Evolutionary conservation across 2,329 filamentous ascomycete species (phyloP).

Genomic region (Colletotrichum tamarilloi): DNA sequence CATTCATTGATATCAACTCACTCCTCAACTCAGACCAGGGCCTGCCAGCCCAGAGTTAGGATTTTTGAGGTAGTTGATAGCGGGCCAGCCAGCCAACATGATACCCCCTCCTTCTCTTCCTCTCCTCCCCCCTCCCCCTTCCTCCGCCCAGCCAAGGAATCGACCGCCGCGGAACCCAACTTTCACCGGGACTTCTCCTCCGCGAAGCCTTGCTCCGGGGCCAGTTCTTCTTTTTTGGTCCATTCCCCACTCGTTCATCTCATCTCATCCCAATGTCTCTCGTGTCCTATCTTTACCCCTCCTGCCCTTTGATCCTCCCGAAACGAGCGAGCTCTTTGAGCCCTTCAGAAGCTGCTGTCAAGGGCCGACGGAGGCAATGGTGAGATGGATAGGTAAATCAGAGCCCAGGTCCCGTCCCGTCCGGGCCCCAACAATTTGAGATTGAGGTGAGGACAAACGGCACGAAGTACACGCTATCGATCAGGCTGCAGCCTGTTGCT

Average conservation of each 20-base stretch:
- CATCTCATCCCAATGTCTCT: neutral
- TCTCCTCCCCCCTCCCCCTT: too few relatives aligned
- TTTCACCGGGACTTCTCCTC: neutral
- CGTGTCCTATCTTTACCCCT: neutral
- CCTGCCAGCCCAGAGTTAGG: neutral
- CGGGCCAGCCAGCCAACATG: neutral
- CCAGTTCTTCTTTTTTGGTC: too few relatives aligned
- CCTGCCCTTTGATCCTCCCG: too few relatives aligned
- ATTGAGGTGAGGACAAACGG: too few relatives aligned
- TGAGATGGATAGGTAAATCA: too few relatives aligned
- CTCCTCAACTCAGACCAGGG: too few relatives aligned
- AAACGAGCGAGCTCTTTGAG: neutral
- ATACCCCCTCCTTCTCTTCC: neutral
- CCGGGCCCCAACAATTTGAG: too few relatives aligned
- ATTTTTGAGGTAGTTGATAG: neutral
- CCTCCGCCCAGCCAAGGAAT: neutral
- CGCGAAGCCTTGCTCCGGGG: neutral
- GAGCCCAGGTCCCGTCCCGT: too few relatives aligned
- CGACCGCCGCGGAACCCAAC: neutral
- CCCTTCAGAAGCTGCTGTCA: too few relatives aligned
- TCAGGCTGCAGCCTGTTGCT: neutral
- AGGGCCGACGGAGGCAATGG: too few relatives aligned
- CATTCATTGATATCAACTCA: neutral
- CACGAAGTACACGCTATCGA: neutral
- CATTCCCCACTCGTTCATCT: slow-evolving; percentile 16